These are phyloP conservation scores for Verbena officinalis DNA, from an alignment of 257 asterid species.

Conservation along the genomic window DNA sequence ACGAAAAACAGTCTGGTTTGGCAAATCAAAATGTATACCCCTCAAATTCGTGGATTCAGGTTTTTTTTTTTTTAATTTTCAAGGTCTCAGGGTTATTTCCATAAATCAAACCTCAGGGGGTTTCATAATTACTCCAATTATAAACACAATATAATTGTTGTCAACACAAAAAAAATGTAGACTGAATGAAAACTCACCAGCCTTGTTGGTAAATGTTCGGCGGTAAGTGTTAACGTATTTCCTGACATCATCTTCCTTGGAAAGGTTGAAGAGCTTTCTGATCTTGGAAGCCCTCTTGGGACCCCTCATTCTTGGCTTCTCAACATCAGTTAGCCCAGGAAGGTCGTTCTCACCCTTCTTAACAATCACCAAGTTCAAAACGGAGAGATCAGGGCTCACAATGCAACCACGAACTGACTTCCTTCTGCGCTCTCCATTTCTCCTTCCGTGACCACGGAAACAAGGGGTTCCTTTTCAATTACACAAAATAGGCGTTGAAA, in stretches of 20 bases:
- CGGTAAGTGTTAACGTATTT: conserved; percentile 83
- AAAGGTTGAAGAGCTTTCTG: conserved; percentile 74
- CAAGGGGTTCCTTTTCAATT: conserved; percentile 60
- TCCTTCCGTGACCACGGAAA: conserved; percentile 76
- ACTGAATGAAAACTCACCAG: conserved; percentile 40
- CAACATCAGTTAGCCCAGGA: conserved; percentile 76
- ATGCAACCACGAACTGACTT: conserved; percentile 90
- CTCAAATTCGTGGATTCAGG: too few species aligned
- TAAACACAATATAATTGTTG: not conserved
- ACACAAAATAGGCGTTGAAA: not conserved
- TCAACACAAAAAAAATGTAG: not conserved
- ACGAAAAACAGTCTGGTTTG: too few species aligned
- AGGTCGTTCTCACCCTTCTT: conserved; percentile 76
- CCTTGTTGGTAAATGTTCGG: conserved; percentile 59
- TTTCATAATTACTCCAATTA: too few species aligned
- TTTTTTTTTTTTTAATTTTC: too few species aligned
- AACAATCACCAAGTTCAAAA: conserved; percentile 70
- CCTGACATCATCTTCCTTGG: conserved; percentile 79
- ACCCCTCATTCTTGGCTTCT: conserved; percentile 88
- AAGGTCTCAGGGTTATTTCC: too few species aligned
- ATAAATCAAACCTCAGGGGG: too few species aligned
- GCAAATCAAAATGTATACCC: too few species aligned
- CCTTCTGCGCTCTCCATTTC: conserved; percentile 78
- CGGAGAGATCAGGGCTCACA: conserved; percentile 77
- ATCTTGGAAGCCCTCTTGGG: conserved; percentile 88